Conservation (phyloP, 2,329 filamentous ascomycete species). For the Colletotrichum gigasporum region DNA sequence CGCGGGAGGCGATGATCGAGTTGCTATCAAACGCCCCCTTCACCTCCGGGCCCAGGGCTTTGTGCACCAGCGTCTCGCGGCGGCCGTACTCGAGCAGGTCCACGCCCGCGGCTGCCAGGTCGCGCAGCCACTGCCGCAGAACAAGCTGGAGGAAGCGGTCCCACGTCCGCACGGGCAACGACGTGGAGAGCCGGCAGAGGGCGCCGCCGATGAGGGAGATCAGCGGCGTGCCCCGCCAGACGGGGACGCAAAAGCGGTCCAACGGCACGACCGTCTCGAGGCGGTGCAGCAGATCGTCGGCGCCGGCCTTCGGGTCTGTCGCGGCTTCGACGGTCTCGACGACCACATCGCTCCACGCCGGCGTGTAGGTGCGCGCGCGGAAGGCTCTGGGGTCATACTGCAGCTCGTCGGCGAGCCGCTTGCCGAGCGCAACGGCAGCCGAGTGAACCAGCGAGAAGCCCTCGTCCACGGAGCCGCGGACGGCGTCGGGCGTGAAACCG, state of each 20-base stretch:
- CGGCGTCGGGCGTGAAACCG: not conserved
- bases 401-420: constrained; percentile 31
- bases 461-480: constrained; percentile 27
- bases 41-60: constrained; percentile 3
- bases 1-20: not conserved
- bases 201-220: constrained; percentile 38
- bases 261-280: constrained; percentile 35
- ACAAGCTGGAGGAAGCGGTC: constrained; percentile 30
- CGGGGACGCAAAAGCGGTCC: constrained; percentile 34
- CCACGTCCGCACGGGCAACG: constrained; percentile 30
- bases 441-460: constrained; percentile 38
- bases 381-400: not conserved
- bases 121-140: constrained; percentile 32
- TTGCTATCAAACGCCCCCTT: constrained; percentile 7
- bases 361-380: constrained; percentile 6
- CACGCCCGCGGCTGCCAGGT: constrained; percentile 29
- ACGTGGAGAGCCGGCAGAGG: constrained; percentile 37
- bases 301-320: no score
- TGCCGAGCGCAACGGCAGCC: constrained; percentile 33
- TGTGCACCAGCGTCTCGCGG: constrained; percentile 28
- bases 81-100: constrained; percentile 37
- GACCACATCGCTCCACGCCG: constrained; percentile 25
- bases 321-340: not conserved
- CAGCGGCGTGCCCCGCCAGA: constrained; percentile 36
- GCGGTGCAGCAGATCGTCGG: constrained; percentile 25